phyloP scores from a whole-genome alignment of 352 stramenopile genomes.

The Thraustochytrium striatum region DNA sequence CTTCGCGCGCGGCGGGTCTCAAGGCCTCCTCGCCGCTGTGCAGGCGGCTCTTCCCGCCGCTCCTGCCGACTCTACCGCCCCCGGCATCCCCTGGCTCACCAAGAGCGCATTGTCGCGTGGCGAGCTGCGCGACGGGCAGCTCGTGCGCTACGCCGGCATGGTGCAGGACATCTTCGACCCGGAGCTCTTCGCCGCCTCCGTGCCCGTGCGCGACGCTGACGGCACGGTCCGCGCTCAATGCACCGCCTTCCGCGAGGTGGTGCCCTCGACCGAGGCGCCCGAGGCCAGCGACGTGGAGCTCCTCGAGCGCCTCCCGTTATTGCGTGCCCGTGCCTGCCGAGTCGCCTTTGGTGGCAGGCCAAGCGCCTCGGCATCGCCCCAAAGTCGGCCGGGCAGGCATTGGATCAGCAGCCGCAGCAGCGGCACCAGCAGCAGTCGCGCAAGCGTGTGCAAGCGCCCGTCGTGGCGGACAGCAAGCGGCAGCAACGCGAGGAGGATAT shows the following conservation, averaged over 20 bases:
- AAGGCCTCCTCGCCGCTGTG: no score
- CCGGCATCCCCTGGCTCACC: slow-evolving; percentile 39
- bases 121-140: not conserved
- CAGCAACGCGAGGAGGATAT: not conserved
- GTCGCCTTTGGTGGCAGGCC: not conserved
- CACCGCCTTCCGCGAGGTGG: slow-evolving; percentile 14
- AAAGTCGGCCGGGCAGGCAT: not conserved
- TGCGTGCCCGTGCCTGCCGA: slow-evolving; percentile 12
- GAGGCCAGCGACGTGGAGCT: not conserved
- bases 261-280: not conserved
- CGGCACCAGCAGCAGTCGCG: not conserved
- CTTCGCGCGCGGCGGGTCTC: no score
- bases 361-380: not conserved
- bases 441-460: not conserved
- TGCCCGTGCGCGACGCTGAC: not conserved
- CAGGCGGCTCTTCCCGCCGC: no score
- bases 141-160: slow-evolving; percentile 30
- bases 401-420: not conserved
- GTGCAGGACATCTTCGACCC: slow-evolving; percentile 42
- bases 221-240: not conserved
- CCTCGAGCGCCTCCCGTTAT: not conserved
- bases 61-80: no score
- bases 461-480: not conserved
- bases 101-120: not conserved
- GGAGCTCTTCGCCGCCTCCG: slow-evolving; percentile 26